Conservation (phyloP, 1,284 basidiomycete genomes). For the Cryptococcus wingfieldii region DNA sequence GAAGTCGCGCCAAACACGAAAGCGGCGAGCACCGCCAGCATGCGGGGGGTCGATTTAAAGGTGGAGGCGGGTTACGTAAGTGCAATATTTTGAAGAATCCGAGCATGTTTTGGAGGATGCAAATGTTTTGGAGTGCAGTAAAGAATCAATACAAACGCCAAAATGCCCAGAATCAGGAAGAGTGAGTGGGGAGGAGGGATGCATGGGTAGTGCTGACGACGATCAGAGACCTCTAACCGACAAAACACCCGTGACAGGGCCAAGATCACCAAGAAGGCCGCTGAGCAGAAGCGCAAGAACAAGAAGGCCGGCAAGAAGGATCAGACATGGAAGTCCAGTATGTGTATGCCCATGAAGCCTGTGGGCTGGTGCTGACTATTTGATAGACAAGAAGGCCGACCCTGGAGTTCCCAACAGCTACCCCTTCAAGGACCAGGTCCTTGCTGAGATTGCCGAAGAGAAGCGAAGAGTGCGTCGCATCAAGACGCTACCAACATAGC, state of each 20-base stretch:
- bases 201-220: not conserved
- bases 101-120: not conserved
- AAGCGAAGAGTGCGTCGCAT: conserved; percentile 59
- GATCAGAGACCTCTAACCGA: conserved; percentile 77
- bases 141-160: conserved; percentile 6
- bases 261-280: conserved; percentile 73
- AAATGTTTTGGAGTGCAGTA: not conserved
- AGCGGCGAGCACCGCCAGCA: not conserved
- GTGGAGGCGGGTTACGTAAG: conserved; percentile 8
- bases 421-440: conserved; percentile 94
- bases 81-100: conserved; percentile 13
- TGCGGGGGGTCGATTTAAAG: not conserved
- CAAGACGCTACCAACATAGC: not conserved
- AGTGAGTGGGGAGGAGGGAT: conserved; percentile 51
- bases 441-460: conserved; percentile 82
- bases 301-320: conserved; percentile 78
- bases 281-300: conserved; percentile 72
- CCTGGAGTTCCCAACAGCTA: conserved; percentile 96
- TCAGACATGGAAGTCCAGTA: conserved; percentile 85
- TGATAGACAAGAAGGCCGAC: conserved; percentile 72
- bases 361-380: not conserved
- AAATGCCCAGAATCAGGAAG: conserved; percentile 72
- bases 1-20: conserved; percentile 14
- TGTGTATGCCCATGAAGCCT: conserved; percentile 44
- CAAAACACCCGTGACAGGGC: conserved; percentile 67